Base-by-base conservation (phyloP, 2,329 filamentous ascomycete genomes). In the Aspergillus cejpii region DNA sequence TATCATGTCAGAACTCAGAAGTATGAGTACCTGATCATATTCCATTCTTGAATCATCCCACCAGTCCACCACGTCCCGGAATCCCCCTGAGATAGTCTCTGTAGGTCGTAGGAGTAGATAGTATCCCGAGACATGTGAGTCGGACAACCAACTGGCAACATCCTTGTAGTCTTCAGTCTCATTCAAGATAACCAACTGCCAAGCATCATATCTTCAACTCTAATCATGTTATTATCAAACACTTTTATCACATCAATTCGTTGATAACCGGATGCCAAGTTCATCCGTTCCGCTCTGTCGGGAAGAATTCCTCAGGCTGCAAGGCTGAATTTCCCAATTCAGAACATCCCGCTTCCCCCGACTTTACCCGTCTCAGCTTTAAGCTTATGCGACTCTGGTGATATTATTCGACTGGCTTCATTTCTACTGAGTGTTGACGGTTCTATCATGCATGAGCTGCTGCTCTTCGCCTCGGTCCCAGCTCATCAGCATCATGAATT, bases 391-490 rank as follows among this genome's bases (percentile, higher is more conserved):
- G n/a, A n/a, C n/a, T n/a, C n/a, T n/a, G n/a, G n/a, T n/a, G n/a
- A n/a, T n/a, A 28, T 44, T 24, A 47, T 45, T 37, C 44, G 39
- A 43, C 45, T n/a, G n/a, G n/a, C n/a, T n/a, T n/a, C n/a, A n/a
- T n/a, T n/a, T n/a, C n/a, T n/a, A n/a, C n/a, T n/a, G n/a, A n/a
- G n/a, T n/a, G n/a, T n/a, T n/a, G n/a, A n/a, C n/a, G n/a, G n/a
- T 39, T 39, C 41, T 42, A 54, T 51, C 47, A 82, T 83, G 79
- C 78, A 83, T 64, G 79, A 83, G 68, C 71, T 81, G 53, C 67
- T 80, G 38, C 73, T 83, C 37, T 81, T 77, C 65, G 78, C 76
- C 55, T 75, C 78, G 57, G 72, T 83, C 44, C 73, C 78, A 7
- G 61, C 66, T 26, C 64, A 72, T 29, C 77, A 79, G 56, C 78